Percentiles rank a stretch among this genome's conserved stretches.
phyloP scores from a whole-genome alignment of 768 basidiomycete genomes.

The Phylloporus arenicola region DNA sequence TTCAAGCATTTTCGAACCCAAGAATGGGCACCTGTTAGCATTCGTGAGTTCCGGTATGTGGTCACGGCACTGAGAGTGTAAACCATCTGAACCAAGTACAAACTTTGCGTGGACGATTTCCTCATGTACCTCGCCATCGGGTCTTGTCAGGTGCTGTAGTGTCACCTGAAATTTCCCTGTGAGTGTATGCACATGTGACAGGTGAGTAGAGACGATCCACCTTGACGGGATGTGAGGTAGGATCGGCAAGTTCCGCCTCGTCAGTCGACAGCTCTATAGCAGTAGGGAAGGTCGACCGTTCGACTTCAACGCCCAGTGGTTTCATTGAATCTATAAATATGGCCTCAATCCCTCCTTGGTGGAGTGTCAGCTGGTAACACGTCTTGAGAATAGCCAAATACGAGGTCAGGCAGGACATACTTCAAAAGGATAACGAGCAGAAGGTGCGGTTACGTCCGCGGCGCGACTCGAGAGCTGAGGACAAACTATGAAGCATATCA shows the following conservation, averaged over 20 bases:
- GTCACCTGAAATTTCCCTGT: constrained; percentile 15
- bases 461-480: constrained; percentile 55
- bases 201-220: constrained; percentile 1
- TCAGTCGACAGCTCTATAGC: constrained; percentile 26
- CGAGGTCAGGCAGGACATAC: constrained; percentile 28
- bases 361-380: constrained; percentile 23
- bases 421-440: constrained; percentile 68
- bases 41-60: background rate
- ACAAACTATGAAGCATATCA: background rate
- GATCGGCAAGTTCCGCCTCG: constrained; percentile 17
- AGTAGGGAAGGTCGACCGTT: constrained; percentile 29
- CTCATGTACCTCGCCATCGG: constrained; percentile 32
- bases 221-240: constrained; percentile 21
- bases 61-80: constrained; percentile 6
- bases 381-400: background rate
- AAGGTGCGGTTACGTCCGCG: constrained; percentile 53
- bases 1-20: constrained; percentile 69
- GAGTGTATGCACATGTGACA: background rate
- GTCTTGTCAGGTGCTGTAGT: constrained; percentile 14
- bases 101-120: constrained; percentile 69
- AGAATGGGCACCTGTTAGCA: constrained; percentile 62
- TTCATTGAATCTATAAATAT: constrained; percentile 34
- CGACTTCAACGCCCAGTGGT: constrained; percentile 25
- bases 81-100: constrained; percentile 73
- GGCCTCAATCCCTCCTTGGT: constrained; percentile 32